Percentiles rank a stretch among this genome's conserved stretches.
phyloP scores from a whole-genome alignment of 2,329 filamentous ascomycete species.

The Xenoacremonium recifei region DNA sequence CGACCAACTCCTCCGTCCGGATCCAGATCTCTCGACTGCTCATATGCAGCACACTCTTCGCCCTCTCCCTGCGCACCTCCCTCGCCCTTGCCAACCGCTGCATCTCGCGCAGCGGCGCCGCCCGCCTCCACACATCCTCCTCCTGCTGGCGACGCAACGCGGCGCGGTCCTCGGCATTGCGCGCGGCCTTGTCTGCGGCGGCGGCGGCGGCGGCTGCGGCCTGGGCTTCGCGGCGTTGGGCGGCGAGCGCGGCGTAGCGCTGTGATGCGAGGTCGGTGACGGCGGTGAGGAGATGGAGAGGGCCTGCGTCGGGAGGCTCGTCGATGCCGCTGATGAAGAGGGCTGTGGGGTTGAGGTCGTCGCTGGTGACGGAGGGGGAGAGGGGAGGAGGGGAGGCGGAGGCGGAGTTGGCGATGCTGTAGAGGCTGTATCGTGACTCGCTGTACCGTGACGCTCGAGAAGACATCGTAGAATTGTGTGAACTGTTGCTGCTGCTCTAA shows the following conservation, averaged over 20 bases:
- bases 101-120: conserved; percentile 1
- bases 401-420: no score
- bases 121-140: conserved; percentile 5
- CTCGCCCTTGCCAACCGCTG: neutral
- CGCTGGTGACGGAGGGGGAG: no score
- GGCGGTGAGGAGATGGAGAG: neutral
- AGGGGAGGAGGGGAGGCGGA: no score
- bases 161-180: neutral
- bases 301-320: no score
- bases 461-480: no score
- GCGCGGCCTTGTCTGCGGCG: neutral
- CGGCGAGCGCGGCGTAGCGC: neutral
- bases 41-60: neutral
- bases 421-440: no score
- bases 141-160: conserved; percentile 1
- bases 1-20: neutral
- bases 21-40: neutral
- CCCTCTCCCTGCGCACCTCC: neutral
- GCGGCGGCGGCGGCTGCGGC: neutral
- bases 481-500: no score
- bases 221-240: neutral
- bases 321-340: no score
- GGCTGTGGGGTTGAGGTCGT: no score
- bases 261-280: neutral
- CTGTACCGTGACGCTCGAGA: no score